Conservation (phyloP, 257 asterid species). For the Solanum ossicruentum region DNA sequence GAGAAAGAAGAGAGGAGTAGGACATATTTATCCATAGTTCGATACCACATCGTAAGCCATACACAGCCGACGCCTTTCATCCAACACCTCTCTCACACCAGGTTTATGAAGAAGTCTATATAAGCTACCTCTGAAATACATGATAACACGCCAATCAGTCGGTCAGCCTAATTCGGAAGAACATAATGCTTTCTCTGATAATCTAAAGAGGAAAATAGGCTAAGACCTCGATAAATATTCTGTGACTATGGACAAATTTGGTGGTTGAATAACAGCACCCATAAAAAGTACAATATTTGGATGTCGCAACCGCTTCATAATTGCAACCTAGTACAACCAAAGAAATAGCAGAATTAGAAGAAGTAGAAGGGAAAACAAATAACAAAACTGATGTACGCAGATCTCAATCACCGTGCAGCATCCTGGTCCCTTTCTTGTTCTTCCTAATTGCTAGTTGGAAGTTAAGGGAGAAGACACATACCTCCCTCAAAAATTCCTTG, state of each 20-base stretch:
- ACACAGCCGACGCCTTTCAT: slow-evolving; percentile 74
- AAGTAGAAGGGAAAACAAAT: not conserved
- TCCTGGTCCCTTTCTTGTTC: not conserved
- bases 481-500: slow-evolving; percentile 84
- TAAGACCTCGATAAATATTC: slow-evolving; percentile 79
- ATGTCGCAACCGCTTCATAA: slow-evolving; percentile 89
- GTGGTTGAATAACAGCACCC: slow-evolving; percentile 95
- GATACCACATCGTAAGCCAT: slow-evolving; percentile 93
- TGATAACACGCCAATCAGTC: not conserved
- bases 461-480: slow-evolving; percentile 2
- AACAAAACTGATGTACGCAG: not conserved
- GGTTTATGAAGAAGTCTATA: slow-evolving; percentile 79
- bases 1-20: not conserved
- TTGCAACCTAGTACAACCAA: slow-evolving; percentile 58
- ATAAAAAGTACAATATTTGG: slow-evolving; percentile 95
- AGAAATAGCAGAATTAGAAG: slow-evolving; percentile 8
- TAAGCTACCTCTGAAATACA: slow-evolving; percentile 69
- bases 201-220: not conserved
- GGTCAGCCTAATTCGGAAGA: not conserved
- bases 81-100: slow-evolving; percentile 69
- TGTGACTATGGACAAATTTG: slow-evolving; percentile 86
- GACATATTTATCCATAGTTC: not conserved
- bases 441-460: not conserved
- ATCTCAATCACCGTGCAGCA: not conserved
- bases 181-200: not conserved